phyloP scores from a whole-genome alignment of 306 rosid species.

The Mimosa pudica region DNA sequence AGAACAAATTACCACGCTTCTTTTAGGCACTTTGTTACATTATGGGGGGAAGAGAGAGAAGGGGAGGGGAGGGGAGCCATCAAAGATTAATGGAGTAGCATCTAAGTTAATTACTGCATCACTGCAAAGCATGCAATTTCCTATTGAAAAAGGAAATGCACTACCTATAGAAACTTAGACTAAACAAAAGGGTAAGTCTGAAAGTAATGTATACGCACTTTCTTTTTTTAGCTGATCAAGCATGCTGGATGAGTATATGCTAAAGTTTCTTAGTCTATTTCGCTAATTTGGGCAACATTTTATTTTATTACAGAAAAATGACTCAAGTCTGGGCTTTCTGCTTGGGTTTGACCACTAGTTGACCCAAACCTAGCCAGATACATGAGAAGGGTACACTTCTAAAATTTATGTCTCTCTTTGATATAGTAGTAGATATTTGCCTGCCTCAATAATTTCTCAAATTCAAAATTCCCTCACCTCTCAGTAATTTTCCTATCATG shows the following conservation, averaged over 20 bases:
- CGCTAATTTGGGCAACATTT: not conserved
- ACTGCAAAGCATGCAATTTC: slow-evolving; percentile 5
- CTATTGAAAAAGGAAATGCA: not conserved
- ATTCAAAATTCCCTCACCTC: not conserved
- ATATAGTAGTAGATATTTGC: not conserved
- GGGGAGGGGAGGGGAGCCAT: slow-evolving; percentile 11
- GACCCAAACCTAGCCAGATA: not conserved
- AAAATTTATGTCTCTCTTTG: not conserved
- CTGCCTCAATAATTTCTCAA: not conserved
- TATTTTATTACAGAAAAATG: not conserved
- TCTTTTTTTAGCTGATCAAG: too few relatives aligned
- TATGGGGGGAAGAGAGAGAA: not conserved
- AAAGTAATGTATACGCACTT: not conserved
- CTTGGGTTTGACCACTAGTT: not conserved
- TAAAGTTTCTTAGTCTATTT: not conserved
- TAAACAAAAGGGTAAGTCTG: not conserved
- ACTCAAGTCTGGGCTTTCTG: not conserved
- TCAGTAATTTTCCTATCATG: not conserved
- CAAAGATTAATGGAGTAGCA: not conserved
- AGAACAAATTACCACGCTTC: not conserved
- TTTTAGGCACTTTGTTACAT: not conserved
- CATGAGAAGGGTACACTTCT: not conserved
- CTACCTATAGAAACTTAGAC: not conserved
- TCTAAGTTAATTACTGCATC: not conserved
- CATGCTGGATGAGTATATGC: not conserved